phyloP scores from a whole-genome alignment of 2,329 filamentous ascomycete genomes.

The Sclerotinia sclerotiorum region DNA sequence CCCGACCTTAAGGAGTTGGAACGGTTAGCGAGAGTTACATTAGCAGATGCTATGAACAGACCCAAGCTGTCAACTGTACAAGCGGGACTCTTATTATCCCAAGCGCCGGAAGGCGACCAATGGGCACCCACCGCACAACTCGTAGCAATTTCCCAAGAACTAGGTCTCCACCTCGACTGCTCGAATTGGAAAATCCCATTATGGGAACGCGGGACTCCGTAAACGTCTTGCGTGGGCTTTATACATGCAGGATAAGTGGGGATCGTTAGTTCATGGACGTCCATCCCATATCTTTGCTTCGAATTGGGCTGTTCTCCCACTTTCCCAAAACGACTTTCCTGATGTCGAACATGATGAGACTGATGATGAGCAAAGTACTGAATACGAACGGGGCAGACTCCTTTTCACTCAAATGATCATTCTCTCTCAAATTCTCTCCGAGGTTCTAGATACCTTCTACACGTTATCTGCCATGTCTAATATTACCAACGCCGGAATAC shows the following conservation, averaged over 20 bases:
- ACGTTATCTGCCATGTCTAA: conserved; percentile 73
- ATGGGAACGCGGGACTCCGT: conserved; percentile 82
- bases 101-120: conserved; percentile 73
- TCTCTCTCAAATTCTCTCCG: conserved; percentile 71
- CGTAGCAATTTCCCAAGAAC: conserved; percentile 81
- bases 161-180: conserved; percentile 87
- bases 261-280: conserved; percentile 77
- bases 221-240: conserved; percentile 87
- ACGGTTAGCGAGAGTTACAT: conserved; percentile 67
- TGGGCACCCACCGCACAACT: conserved; percentile 85
- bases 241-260: conserved; percentile 96
- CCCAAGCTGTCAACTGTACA: conserved; percentile 82
- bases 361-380: conserved; percentile 57
- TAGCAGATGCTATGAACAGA: conserved; percentile 75
- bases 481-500: conserved; percentile 63
- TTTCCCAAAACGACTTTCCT: conserved; percentile 69
- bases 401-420: conserved; percentile 75
- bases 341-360: conserved; percentile 68
- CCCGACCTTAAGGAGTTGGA: conserved; percentile 76
- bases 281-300: conserved; percentile 70
- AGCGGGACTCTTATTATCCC: conserved; percentile 71
- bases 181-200: conserved; percentile 80
- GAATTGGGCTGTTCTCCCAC: conserved; percentile 74
- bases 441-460: conserved; percentile 82
- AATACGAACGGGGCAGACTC: conserved; percentile 66